These are phyloP conservation scores for Penicillium sp. DNA, from an alignment of 2,329 filamentous ascomycete species.

Conservation along the genomic window DNA sequence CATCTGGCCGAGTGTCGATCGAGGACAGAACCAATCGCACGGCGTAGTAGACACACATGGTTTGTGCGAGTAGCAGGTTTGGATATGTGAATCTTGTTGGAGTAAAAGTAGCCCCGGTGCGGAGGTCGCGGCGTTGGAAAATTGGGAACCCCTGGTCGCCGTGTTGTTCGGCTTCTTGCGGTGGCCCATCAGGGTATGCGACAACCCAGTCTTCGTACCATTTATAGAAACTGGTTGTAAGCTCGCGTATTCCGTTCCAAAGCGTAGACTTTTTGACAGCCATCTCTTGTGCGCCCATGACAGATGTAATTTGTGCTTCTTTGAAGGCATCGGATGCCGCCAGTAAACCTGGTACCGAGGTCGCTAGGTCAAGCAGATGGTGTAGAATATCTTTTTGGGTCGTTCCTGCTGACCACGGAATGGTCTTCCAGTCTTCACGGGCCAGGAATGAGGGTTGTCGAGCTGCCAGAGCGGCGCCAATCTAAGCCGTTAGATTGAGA, in stretches of 20 bases:
- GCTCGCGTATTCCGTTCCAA: constrained; percentile 37
- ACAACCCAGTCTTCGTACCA: constrained; percentile 37
- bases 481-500: constrained; percentile 19
- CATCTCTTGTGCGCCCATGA: constrained; percentile 33
- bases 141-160: constrained; percentile 33
- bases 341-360: constrained; percentile 36
- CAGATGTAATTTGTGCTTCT: constrained; percentile 21
- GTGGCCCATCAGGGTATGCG: constrained; percentile 32
- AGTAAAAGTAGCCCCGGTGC: constrained; percentile 32
- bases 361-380: constrained; percentile 38
- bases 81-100: constrained; percentile 37
- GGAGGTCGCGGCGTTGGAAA: constrained; percentile 36
- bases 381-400: constrained; percentile 40
- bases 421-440: constrained; percentile 40
- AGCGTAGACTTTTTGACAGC: constrained; percentile 34
- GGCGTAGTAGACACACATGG: constrained; percentile 39
- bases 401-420: constrained; percentile 41
- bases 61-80: constrained; percentile 37
- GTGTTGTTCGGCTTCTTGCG: constrained; percentile 26
- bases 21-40: constrained; percentile 37
- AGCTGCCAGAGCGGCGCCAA: constrained; percentile 32
- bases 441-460: constrained; percentile 40
- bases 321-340: constrained; percentile 34
- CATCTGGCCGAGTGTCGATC: constrained; percentile 33
- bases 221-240: constrained; percentile 31